Evolutionary conservation across 2,329 filamentous ascomycete species (phyloP), one percentile per base, ranked within the genome.

Genomic region (Fusarium citri): DNA sequence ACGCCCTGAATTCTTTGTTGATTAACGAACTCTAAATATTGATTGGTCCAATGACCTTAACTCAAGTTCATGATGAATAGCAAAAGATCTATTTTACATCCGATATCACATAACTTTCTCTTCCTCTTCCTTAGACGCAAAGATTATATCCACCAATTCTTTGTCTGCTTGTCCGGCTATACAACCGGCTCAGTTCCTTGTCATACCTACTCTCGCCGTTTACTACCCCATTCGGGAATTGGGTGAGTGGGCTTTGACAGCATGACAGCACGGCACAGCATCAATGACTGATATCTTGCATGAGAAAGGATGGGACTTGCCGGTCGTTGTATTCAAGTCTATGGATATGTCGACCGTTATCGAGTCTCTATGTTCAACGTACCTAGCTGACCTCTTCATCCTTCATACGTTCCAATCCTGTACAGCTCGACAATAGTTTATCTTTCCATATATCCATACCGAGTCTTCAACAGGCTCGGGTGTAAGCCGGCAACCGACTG

Each of bases 401-500:
- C 5, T 7, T n/a, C 1, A 7, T 37, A n/a, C 34, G 18, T 1
- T n/a, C 6, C 3, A 12, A 37, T 7, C 0, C 3, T 37, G 18
- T 1, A 37, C 34, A n/a, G 1, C 34, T 37, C 10, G 6, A 37
- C 34, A n/a, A 12, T 37, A 37, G 18, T 12, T n/a, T 18, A 37
- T 18, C 5, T 4, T 11, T 37, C 34, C 16, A 37, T 18, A 18
- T 11, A n/a, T 4, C 34, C 34, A 37, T 26, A 28, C 45, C 45
- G 5, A 47, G 8, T 64, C 37, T 55, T 46, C 41, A 55, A 47
- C 65, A 54, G 45, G 66, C 56, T 55, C 54, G 54, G 53, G 49
- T 60, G 56, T 26, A 49, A 53, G 30, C 48, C 54, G 58, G 43
- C 30, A 28, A 49, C 46, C 55, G 59, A 49, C 54, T 68, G 64